Evolutionary conservation across 2,329 filamentous ascomycete genomes (phyloP).

Genomic region (Botrytis cinerea): DNA sequence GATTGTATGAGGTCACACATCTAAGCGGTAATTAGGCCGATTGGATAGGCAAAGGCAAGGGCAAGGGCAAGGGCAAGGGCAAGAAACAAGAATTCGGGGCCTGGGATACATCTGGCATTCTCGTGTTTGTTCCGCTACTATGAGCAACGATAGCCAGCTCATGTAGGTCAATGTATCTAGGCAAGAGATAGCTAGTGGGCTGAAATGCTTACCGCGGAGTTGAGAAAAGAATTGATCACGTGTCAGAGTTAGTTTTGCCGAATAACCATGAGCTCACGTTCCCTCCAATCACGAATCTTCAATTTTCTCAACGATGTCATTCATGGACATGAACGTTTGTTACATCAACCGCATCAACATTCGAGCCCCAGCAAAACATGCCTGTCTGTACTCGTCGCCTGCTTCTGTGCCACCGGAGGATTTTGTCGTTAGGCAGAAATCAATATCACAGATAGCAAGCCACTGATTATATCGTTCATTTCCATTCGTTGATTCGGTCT

Average conservation of each 20-base stretch:
- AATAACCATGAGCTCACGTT: not conserved
- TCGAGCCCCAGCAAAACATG: not conserved
- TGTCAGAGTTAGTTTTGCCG: not conserved
- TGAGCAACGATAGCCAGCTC: not conserved
- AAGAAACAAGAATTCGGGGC: not conserved
- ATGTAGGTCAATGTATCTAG: not conserved
- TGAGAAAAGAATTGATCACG: not conserved
- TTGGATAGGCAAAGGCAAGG: not conserved
- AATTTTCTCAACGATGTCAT: not conserved
- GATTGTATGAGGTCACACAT: not conserved
- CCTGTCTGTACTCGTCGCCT: constrained; percentile 12
- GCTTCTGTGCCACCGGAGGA: not conserved
- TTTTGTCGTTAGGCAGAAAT: not conserved
- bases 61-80: constrained; percentile 1
- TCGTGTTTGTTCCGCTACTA: not conserved
- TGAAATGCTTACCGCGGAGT: not conserved
- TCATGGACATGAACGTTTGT: not conserved
- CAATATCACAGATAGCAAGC: not conserved
- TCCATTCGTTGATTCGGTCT: not conserved
- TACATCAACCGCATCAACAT: not conserved
- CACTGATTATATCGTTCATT: not conserved
- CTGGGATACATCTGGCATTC: not conserved
- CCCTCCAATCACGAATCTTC: not conserved
- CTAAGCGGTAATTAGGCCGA: not conserved
- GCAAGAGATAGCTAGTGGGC: not conserved